phyloP scores from a whole-genome alignment of 805 yeast genomes.

The Hanseniaspora nectarophila region DNA sequence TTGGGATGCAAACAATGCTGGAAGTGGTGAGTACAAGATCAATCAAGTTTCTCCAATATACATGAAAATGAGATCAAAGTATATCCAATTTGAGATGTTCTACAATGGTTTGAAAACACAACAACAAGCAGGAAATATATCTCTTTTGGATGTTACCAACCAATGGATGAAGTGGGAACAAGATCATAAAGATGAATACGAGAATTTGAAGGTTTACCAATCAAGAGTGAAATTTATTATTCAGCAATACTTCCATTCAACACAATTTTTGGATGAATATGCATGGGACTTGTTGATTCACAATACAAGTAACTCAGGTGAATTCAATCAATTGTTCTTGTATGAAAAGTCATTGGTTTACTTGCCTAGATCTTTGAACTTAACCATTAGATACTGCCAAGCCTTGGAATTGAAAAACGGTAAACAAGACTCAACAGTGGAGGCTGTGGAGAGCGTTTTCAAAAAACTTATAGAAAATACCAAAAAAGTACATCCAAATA shows the following conservation, averaged over 20 bases:
- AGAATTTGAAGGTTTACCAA: conserved; percentile 8
- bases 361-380: conserved; percentile 11
- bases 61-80: conserved; percentile 13
- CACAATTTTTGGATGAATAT: conserved; percentile 5
- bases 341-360: conserved; percentile 1
- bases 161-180: conserved; percentile 7
- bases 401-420: conserved; percentile 5
- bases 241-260: conserved; percentile 4
- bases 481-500: not conserved
- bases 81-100: conserved; percentile 2
- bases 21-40: conserved; percentile 13
- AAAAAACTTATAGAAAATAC: conserved; percentile 6
- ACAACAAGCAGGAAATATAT: not conserved
- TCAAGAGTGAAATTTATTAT: conserved; percentile 8
- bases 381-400: conserved; percentile 5
- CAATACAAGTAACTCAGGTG: conserved; percentile 10
- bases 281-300: conserved; percentile 5
- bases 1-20: conserved; percentile 13
- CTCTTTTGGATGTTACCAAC: not conserved
- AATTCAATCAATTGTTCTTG: conserved; percentile 5
- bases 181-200: conserved; percentile 10
- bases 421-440: conserved; percentile 2
- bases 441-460: not conserved
- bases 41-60: conserved; percentile 10
- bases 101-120: not conserved